Percentiles rank a stretch among this genome's conserved stretches.
These are phyloP conservation scores for Sporothrix brasiliensis DNA, from an alignment of 2,329 filamentous ascomycete species.

Conservation along the genomic window DNA sequence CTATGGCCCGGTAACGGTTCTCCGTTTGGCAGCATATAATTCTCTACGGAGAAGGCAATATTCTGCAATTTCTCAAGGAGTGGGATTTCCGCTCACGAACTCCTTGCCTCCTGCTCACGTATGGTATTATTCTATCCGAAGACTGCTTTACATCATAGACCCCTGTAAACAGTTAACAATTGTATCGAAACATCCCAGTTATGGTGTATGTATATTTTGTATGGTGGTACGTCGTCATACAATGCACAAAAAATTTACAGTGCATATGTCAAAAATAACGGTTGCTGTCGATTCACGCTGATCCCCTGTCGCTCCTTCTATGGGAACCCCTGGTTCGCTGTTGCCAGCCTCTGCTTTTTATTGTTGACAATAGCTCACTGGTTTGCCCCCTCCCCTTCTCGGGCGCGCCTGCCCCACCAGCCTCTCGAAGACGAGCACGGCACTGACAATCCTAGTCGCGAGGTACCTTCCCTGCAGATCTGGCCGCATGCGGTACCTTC, in stretches of 20 bases:
- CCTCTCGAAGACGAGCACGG: constrained; percentile 26
- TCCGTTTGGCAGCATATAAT: neutral
- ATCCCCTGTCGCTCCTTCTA: constrained; percentile 14
- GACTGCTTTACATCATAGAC: neutral
- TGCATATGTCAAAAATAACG: constrained; percentile 26
- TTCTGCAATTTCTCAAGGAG: neutral
- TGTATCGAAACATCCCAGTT: neutral
- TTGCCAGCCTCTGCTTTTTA: constrained; percentile 32
- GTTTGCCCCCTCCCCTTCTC: constrained; percentile 14
- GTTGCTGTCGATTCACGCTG: constrained; percentile 5
- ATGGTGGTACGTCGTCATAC: neutral
- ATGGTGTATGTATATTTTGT: too few species aligned
- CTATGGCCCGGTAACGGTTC: constrained; percentile 26
- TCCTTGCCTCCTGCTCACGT: neutral
- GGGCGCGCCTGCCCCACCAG: constrained; percentile 29
- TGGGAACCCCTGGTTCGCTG: constrained; percentile 1
- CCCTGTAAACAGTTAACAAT: constrained; percentile 22
- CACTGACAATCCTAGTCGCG: neutral
- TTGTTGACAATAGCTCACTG: constrained; percentile 21
- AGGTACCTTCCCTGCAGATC: constrained; percentile 17
- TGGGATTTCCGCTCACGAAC: constrained; percentile 10
- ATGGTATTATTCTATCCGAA: constrained; percentile 10
- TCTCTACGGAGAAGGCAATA: neutral
- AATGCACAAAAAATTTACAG: constrained; percentile 1
- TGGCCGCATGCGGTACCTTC: constrained; percentile 12